Conservation (phyloP, 805 yeast genomes). For the Brettanomyces anomalus region DNA sequence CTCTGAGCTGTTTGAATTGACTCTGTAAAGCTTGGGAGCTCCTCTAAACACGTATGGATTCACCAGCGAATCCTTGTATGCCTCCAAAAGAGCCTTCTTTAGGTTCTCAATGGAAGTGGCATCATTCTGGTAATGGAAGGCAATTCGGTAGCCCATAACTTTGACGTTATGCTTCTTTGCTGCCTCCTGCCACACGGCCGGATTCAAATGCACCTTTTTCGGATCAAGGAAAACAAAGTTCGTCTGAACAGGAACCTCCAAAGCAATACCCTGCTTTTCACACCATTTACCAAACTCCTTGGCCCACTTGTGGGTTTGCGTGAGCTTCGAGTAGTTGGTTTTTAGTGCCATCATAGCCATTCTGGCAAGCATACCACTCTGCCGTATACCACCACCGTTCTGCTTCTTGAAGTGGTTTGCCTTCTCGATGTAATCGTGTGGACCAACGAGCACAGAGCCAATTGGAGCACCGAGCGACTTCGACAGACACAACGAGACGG, state of each 20-base stretch:
- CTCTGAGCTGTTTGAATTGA: not conserved
- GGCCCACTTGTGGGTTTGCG: conserved; percentile 42
- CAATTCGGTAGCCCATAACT: conserved; percentile 64
- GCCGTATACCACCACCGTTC: conserved; percentile 90
- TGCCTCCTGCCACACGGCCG: conserved; percentile 22
- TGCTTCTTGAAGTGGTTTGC: conserved; percentile 87
- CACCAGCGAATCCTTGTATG: conserved; percentile 41
- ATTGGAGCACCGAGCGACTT: conserved; percentile 91
- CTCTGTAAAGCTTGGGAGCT: conserved; percentile 12
- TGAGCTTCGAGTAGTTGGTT: conserved; percentile 55
- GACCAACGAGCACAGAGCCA: conserved; percentile 80
- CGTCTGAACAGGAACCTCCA: conserved; percentile 74
- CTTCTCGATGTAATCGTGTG: conserved; percentile 44
- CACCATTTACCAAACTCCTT: conserved; percentile 45
- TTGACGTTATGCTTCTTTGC: conserved; percentile 55
- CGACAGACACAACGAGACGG: conserved; percentile 83
- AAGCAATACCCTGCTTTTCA: conserved; percentile 38
- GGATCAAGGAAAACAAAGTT: conserved; percentile 75
- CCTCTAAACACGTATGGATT: conserved; percentile 35
- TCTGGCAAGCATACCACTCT: conserved; percentile 69
- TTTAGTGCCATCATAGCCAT: conserved; percentile 79
- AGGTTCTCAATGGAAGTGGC: conserved; percentile 46
- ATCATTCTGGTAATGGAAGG: conserved; percentile 68
- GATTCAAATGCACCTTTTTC: conserved; percentile 43
- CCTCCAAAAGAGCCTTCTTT: conserved; percentile 48